Evolutionary conservation across 129 eudicot species (phyloP).

Genomic region (Ambrosia artemisiifolia): DNA sequence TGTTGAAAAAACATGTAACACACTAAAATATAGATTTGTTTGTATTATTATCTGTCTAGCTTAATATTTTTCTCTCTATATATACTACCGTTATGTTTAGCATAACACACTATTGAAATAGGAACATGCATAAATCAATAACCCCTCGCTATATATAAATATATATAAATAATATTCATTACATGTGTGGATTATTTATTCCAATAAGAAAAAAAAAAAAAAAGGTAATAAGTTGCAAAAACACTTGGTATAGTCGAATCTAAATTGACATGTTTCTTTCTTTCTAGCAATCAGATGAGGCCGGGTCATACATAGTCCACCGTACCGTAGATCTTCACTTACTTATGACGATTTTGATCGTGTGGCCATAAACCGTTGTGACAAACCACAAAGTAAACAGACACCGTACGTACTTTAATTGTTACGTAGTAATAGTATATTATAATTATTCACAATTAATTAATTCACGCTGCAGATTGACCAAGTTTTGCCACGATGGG

Average conservation of each 20-base stretch:
- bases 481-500: constrained; percentile 37
- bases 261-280: constrained; percentile 21
- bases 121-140: constrained; percentile 7
- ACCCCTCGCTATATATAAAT: constrained; percentile 13
- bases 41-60: no score
- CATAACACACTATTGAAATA: not conserved
- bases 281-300: constrained; percentile 31
- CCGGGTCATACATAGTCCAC: constrained; percentile 13
- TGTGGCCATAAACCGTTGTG: constrained; percentile 29
- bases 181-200: constrained; percentile 28
- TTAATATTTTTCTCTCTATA: no score
- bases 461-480: constrained; percentile 4
- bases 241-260: constrained; percentile 25
- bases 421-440: not conserved
- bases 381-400: constrained; percentile 11
- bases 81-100: no score
- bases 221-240: constrained; percentile 5
- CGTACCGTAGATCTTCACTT: constrained; percentile 4
- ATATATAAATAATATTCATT: constrained; percentile 19
- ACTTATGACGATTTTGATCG: not conserved
- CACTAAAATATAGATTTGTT: no score
- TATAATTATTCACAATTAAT: constrained; percentile 2
- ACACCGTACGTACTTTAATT: constrained; percentile 15
- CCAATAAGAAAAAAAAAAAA: not conserved
- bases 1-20: no score